These are phyloP conservation scores for Ophiostoma novo-ulmi DNA, from an alignment of 2,329 filamentous ascomycete species.

Conservation along the genomic window DNA sequence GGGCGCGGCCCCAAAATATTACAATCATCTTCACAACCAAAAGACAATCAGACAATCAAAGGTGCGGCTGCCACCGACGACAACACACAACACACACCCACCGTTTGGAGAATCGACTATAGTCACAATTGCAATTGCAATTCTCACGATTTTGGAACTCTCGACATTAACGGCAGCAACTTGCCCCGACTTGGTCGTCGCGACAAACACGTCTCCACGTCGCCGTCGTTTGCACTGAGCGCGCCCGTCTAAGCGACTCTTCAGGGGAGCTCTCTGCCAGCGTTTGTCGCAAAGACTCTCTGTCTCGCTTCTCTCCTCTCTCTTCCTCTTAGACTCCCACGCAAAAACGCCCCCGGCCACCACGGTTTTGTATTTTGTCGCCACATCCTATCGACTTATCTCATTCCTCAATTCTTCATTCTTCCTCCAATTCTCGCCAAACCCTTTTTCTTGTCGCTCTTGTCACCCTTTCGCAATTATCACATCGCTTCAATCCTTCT, in stretches of 20 bases:
- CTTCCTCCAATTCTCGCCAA: not conserved
- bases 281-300: slow-evolving; percentile 18
- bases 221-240: slow-evolving; percentile 1
- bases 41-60: slow-evolving; percentile 15
- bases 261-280: not conserved
- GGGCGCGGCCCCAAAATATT: slow-evolving; percentile 26
- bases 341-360: slow-evolving; percentile 5
- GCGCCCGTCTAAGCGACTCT: not conserved
- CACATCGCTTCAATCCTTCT: not conserved
- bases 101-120: not conserved
- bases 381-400: slow-evolving; percentile 17
- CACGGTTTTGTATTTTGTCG: slow-evolving; percentile 20
- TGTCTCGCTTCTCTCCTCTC: not conserved
- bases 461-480: not conserved
- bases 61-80: slow-evolving; percentile 19
- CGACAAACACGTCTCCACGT: slow-evolving; percentile 11
- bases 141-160: not conserved
- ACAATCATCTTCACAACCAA: slow-evolving; percentile 10
- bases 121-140: not conserved
- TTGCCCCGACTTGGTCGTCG: not conserved
- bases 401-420: not conserved
- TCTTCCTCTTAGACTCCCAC: not conserved
- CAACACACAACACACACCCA: not conserved
- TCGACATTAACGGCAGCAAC: not conserved
- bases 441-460: not conserved